Evolutionary conservation across 345 rosid genomes (phyloP).

Genomic region (Nephelium lappaceum): DNA sequence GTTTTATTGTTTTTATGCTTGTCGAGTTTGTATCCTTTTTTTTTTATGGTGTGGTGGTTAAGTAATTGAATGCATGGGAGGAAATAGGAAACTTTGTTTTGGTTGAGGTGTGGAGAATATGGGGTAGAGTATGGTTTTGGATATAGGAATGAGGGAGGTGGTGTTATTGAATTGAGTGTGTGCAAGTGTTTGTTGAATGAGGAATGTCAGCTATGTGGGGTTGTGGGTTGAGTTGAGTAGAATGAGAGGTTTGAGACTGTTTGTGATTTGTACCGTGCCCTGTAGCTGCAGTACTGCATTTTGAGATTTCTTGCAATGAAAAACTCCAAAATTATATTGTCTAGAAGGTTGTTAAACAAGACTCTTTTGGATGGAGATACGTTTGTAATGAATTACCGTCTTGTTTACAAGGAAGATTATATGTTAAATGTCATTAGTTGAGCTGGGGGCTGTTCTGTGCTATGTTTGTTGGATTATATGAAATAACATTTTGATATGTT

Average conservation of each 20-base stretch:
- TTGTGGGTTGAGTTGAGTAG: not conserved
- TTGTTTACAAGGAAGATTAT: not conserved
- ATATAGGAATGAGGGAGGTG: not conserved
- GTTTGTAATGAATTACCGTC: not conserved
- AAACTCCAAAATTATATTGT: not conserved
- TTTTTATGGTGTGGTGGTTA: no score
- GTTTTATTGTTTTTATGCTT: not conserved
- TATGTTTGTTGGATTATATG: not conserved
- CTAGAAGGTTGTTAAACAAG: not conserved
- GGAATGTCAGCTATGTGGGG: not conserved
- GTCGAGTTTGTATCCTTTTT: not conserved
- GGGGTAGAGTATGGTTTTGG: not conserved
- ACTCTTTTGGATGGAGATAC: not conserved
- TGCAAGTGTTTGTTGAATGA: not conserved
- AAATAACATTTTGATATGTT: not conserved
- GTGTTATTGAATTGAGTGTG: not conserved
- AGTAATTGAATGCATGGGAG: not conserved
- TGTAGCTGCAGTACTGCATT: not conserved
- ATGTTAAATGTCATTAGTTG: constrained; percentile 1
- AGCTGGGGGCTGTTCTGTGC: not conserved
- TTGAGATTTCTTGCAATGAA: not conserved
- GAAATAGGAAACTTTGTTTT: not conserved
- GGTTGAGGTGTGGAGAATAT: not conserved
- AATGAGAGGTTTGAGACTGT: not conserved
- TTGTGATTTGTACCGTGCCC: not conserved